A percentile compares a stretch with the other conserved stretches of the same genome.
phyloP scores from a whole-genome alignment of 2,329 filamentous ascomycete species.

The Pyricularia grisea region DNA sequence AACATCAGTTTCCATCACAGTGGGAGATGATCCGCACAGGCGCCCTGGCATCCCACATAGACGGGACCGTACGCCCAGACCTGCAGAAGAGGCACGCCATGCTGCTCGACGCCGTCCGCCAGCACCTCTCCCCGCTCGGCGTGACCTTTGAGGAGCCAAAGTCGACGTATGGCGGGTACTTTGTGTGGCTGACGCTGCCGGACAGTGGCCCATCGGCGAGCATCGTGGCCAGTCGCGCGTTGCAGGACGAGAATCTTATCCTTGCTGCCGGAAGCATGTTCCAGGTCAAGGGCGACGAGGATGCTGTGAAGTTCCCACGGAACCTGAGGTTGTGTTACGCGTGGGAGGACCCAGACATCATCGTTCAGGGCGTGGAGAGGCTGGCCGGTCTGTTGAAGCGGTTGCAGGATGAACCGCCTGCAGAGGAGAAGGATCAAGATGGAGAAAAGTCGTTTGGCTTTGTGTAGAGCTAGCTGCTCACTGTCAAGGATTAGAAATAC shows the following conservation, averaged over 20 bases:
- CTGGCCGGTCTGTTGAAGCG: conserved; percentile 14
- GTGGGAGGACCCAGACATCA: conserved; percentile 56
- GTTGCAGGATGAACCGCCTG: conserved; percentile 25
- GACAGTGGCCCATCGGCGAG: conserved; percentile 34
- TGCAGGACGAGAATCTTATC: conserved; percentile 53
- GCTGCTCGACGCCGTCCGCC: conserved; percentile 50
- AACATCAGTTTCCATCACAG: conserved; percentile 6
- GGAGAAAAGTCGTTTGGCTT: background rate
- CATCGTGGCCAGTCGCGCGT: conserved; percentile 46
- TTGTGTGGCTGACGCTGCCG: conserved; percentile 68
- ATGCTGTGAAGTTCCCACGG: conserved; percentile 43
- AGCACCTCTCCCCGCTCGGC: conserved; percentile 54
- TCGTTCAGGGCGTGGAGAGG: conserved; percentile 57
- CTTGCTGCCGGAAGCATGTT: conserved; percentile 64
- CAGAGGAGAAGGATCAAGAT: background rate
- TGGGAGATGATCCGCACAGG: conserved; percentile 37
- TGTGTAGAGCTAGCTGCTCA: background rate
- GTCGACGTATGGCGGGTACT: conserved; percentile 66
- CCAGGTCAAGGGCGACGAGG: conserved; percentile 50
- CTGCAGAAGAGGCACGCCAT: conserved; percentile 36
- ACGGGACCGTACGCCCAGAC: conserved; percentile 30
- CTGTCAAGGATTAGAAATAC: background rate
- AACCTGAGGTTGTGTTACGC: conserved; percentile 61
- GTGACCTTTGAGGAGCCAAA: conserved; percentile 30
- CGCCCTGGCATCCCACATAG: conserved; percentile 33